Percentiles rank a stretch among this genome's conserved stretches.
Evolutionary conservation across 1,284 basidiomycete species (phyloP).

Genomic region (Chondrostereum purpureum): DNA sequence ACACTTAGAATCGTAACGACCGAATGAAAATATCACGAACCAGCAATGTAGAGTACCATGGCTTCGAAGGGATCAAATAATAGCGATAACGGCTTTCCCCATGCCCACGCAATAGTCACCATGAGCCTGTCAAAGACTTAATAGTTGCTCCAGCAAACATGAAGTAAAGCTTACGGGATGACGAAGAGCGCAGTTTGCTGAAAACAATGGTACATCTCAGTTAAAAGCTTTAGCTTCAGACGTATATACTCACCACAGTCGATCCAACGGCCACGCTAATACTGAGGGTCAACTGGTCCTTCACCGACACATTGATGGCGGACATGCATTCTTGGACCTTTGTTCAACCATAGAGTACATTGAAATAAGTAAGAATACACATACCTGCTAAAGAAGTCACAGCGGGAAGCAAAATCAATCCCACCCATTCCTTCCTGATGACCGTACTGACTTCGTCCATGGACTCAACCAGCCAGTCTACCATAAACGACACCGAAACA

Average conservation of each 20-base stretch:
- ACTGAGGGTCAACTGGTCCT: constrained; percentile 70
- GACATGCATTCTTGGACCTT: constrained; percentile 72
- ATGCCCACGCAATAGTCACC: constrained; percentile 55
- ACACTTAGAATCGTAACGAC: constrained; percentile 44
- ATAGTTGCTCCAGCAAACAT: constrained; percentile 18
- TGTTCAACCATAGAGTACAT: constrained; percentile 13
- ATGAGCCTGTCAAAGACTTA: constrained; percentile 41
- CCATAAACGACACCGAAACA: constrained; percentile 67
- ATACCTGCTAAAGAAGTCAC: constrained; percentile 74
- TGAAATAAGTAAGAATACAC: constrained; percentile 10
- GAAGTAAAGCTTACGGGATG: constrained; percentile 49
- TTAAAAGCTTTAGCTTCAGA: background rate
- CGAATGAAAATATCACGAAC: constrained; percentile 14
- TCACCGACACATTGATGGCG: constrained; percentile 79
- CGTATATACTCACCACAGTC: constrained; percentile 72
- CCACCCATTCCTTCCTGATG: constrained; percentile 75
- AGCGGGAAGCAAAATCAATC: constrained; percentile 80
- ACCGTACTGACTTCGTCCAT: constrained; percentile 60
- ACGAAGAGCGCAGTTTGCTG: constrained; percentile 87
- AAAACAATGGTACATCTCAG: constrained; percentile 2
- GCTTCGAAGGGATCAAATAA: constrained; percentile 66
- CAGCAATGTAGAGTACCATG: constrained; percentile 35
- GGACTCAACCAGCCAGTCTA: constrained; percentile 78
- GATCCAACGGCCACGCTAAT: constrained; percentile 86
- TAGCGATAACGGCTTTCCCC: constrained; percentile 59